phyloP scores from a whole-genome alignment of 352 stramenopile species.

The Pythium volutum region DNA sequence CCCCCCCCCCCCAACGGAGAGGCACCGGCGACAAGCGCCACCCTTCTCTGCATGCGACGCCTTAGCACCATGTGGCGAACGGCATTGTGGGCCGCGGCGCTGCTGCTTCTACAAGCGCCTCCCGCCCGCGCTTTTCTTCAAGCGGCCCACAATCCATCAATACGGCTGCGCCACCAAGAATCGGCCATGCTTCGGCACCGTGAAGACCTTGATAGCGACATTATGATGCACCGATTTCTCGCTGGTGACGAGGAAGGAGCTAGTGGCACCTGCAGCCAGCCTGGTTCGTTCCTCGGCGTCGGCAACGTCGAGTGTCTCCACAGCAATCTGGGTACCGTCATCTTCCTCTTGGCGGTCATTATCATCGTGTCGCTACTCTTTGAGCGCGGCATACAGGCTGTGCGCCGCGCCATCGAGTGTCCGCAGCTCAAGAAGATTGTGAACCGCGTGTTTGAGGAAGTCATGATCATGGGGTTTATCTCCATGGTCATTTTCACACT shows the following conservation, averaged over 20 bases:
- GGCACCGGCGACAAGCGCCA: neutral
- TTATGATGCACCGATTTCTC: neutral
- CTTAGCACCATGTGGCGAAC: neutral
- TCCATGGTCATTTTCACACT: constrained; percentile 88
- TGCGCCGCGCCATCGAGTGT: constrained; percentile 59
- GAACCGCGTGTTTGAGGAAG: constrained; percentile 84
- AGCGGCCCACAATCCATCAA: neutral
- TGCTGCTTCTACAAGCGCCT: neutral
- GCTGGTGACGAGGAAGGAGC: neutral
- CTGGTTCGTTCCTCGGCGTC: constrained; percentile 71
- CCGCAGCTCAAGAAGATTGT: constrained; percentile 82
- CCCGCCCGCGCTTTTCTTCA: neutral
- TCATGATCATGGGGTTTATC: constrained; percentile 88
- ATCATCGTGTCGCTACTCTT: constrained; percentile 68
- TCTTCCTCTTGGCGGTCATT: constrained; percentile 78
- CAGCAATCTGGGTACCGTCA: constrained; percentile 62
- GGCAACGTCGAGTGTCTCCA: constrained; percentile 78
- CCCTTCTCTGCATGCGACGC: neutral
- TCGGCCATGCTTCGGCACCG: neutral
- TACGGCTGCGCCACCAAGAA: neutral
- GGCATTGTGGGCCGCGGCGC: neutral
- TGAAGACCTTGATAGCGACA: neutral
- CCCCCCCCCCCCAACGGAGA: too few species aligned
- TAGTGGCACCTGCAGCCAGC: constrained; percentile 37
- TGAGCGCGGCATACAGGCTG: constrained; percentile 46